Evolutionary conservation across 768 basidiomycete genomes (phyloP), one percentile per base, ranked within the genome.

Genomic region (Auricularia sp.): DNA sequence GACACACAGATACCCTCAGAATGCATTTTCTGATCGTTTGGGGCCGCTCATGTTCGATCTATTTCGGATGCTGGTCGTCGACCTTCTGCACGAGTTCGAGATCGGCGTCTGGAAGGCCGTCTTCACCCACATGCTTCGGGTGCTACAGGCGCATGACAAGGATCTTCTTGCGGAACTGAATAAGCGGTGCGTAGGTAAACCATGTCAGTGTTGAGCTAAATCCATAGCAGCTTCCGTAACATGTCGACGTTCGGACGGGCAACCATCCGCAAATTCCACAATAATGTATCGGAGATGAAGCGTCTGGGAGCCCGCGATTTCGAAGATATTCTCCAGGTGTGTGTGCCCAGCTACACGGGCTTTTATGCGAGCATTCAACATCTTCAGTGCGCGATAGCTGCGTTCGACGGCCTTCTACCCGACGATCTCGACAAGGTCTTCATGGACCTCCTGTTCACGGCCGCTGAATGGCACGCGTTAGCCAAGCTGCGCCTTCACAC

Each of bases 71-170:
- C 59, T 60, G 16, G 67, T 71, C 0, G 70, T 71, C 0, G 76
- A 78, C 12, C 62, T 77, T 4, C 33, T 76, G 59, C 75, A 76
- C 39, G 72, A 75, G 47, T 67, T 74, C n/a, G 74, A 78, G 35
- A 66, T 77, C 0, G 75, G 77, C 1, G 70, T 72, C 0, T 77
- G 74, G 73, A 77, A 77, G 60, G 43, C 61, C 23, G 1, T 71
- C 39, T 70, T 75, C 51, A 66, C 62, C 3, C 75, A 76, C 43
- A 62, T 75, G 1, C 62, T 76, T 8, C 67, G 70, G 0, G 68
- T 75, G 12, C 65, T 75, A 0, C 61, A 64, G 10, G 47, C 68
- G 6, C 58, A 67, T 0, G 11, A 43, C 29, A 18, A 1, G 23
- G 60, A 7, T 1, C 21, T 23, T 10, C 16, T 64, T 2, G 11